Percentiles rank a stretch among this genome's conserved stretches.
Evolutionary conservation across 352 stramenopile species (phyloP).

Genomic region (Vaucheria bursata): DNA sequence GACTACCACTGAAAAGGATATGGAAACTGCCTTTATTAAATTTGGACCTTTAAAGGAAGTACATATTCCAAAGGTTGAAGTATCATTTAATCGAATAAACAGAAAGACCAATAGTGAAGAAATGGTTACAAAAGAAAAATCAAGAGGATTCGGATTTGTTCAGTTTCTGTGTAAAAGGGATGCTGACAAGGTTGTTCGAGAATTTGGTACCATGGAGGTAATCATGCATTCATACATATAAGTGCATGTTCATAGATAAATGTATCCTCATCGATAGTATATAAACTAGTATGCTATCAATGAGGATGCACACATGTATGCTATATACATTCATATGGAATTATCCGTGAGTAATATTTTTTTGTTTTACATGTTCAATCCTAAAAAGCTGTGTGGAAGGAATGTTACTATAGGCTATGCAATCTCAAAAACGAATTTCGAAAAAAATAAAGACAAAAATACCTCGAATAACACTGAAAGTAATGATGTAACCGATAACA

Average conservation of each 20-base stretch:
- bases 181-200: slow-evolving; percentile 18
- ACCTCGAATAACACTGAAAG: no score
- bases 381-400: slow-evolving; percentile 36
- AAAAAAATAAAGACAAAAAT: slow-evolving; percentile 28
- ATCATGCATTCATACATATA: neutral
- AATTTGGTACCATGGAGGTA: slow-evolving; percentile 18
- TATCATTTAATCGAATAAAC: slow-evolving; percentile 30
- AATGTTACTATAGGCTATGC: slow-evolving; percentile 42
- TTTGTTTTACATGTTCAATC: neutral
- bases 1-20: slow-evolving; percentile 21
- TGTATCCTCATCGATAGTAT: neutral
- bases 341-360: no score
- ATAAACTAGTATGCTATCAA: neutral
- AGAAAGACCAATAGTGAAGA: slow-evolving; percentile 14
- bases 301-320: neutral
- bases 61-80: slow-evolving; percentile 37
- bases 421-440: slow-evolving; percentile 30
- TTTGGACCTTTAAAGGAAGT: slow-evolving; percentile 46
- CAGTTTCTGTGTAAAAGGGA: slow-evolving; percentile 45
- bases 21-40: slow-evolving; percentile 21
- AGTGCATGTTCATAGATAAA: neutral
- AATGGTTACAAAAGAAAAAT: slow-evolving; percentile 33
- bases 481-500: no score
- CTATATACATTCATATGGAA: neutral
- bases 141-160: slow-evolving; percentile 47